Evolutionary conservation across 345 rosid species (phyloP).

Genomic region (Turritis glabra): DNA sequence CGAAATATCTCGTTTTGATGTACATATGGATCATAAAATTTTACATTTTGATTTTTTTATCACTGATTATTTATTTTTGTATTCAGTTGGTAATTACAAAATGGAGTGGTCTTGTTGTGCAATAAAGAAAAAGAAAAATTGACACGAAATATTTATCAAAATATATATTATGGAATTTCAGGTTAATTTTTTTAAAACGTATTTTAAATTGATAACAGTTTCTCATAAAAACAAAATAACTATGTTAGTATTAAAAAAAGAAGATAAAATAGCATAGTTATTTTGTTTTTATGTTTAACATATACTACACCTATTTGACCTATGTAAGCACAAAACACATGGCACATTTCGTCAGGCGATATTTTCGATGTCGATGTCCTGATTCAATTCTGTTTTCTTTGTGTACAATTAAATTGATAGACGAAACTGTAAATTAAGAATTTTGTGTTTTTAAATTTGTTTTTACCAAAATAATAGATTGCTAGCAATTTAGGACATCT

Average conservation of each 20-base stretch:
- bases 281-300: neutral
- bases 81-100: slow-evolving; percentile 11
- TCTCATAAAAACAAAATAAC: too few relatives aligned
- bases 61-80: slow-evolving; percentile 30
- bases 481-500: neutral
- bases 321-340: slow-evolving; percentile 32
- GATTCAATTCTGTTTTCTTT: slow-evolving; percentile 15
- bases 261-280: neutral
- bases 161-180: neutral
- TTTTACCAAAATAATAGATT: slow-evolving; percentile 19
- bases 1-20: slow-evolving; percentile 35
- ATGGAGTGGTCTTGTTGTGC: slow-evolving; percentile 4
- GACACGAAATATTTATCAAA: neutral
- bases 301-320: slow-evolving; percentile 10
- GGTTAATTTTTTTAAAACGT: neutral
- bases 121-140: neutral
- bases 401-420: neutral
- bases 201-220: neutral
- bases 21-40: slow-evolving; percentile 38
- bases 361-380: slow-evolving; percentile 34
- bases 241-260: too few relatives aligned
- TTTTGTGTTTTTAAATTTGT: neutral
- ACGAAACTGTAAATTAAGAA: neutral
- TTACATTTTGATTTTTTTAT: slow-evolving; percentile 21
- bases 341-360: slow-evolving; percentile 34